Evolutionary conservation across 2,329 filamentous ascomycete species (phyloP).

Genomic region (Microcera coccophila): DNA sequence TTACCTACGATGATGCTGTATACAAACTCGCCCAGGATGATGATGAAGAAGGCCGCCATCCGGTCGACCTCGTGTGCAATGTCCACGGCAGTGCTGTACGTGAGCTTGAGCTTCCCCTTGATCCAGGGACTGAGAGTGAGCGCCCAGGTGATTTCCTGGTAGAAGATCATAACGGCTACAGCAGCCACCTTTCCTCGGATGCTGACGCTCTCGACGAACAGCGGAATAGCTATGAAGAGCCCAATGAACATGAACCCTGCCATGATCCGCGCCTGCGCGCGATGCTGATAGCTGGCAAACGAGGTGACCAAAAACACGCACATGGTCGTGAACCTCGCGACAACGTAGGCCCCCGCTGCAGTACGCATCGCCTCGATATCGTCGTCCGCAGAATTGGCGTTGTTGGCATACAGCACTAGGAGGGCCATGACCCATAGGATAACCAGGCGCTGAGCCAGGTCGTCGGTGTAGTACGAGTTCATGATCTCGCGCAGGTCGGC

Average conservation of each 20-base stretch:
- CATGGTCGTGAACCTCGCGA: conserved; percentile 40
- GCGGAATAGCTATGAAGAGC: conserved; percentile 40
- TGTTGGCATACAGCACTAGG: conserved; percentile 47
- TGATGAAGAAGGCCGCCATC: conserved; percentile 49
- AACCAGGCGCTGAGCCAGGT: conserved; percentile 43
- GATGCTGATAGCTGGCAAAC: conserved; percentile 46
- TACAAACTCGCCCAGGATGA: conserved; percentile 49
- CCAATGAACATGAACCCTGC: conserved; percentile 39
- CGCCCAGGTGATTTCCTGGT: conserved; percentile 42
- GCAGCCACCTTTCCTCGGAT: conserved; percentile 40
- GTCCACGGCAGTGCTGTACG: conserved; percentile 46
- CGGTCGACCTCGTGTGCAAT: conserved; percentile 48
- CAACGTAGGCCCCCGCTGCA: conserved; percentile 44
- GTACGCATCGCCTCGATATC: conserved; percentile 43
- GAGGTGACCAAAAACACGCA: conserved; percentile 41
- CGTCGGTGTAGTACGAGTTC: conserved; percentile 52
- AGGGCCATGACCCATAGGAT: conserved; percentile 51
- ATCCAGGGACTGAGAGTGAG: conserved; percentile 43
- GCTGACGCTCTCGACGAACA: conserved; percentile 41
- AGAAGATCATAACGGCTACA: conserved; percentile 39
- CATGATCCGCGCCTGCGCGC: conserved; percentile 43
- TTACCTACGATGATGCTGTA: conserved; percentile 46
- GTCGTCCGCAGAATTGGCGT: conserved; percentile 41
- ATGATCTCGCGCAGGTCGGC: conserved; percentile 47
- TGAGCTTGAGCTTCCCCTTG: conserved; percentile 39